Percentiles rank a stretch among this genome's conserved stretches.
phyloP scores from a whole-genome alignment of 2,329 filamentous ascomycete genomes.

The Hypomyces rosellus region DNA sequence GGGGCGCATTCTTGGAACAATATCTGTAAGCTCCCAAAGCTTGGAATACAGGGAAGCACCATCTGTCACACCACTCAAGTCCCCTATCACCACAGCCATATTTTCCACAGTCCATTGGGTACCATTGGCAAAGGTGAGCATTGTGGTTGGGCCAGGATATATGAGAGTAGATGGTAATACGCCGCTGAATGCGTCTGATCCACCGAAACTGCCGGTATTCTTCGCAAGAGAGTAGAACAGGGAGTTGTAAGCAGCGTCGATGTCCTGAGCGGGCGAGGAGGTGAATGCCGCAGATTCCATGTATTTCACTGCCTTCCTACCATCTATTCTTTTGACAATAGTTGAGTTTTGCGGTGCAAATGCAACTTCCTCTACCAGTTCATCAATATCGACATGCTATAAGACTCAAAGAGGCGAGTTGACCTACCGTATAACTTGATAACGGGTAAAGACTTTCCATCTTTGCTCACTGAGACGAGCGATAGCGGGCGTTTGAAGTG shows the following conservation, averaged over 20 bases:
- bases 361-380: slow-evolving; percentile 14
- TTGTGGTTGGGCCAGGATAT: slow-evolving; percentile 28
- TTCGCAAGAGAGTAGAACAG: slow-evolving; percentile 28
- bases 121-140: slow-evolving; percentile 32
- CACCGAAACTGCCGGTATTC: slow-evolving; percentile 11
- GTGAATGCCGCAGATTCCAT: slow-evolving; percentile 16
- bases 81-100: too few species aligned
- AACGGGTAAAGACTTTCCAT: slow-evolving; percentile 17
- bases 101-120: slow-evolving; percentile 10
- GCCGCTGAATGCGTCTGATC: slow-evolving; percentile 24
- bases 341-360: slow-evolving; percentile 17
- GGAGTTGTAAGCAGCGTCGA: slow-evolving; percentile 30
- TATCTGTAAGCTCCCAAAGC: too few species aligned
- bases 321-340: slow-evolving; percentile 22
- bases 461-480: slow-evolving; percentile 36
- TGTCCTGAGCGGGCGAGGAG: slow-evolving; percentile 19
- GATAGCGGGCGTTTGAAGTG: slow-evolving; percentile 17
- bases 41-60: too few species aligned
- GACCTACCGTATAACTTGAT: slow-evolving; percentile 18
- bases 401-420: not conserved
- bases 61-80: too few species aligned
- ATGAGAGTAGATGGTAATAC: slow-evolving; percentile 23
- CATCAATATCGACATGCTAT: not conserved
- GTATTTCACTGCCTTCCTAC: slow-evolving; percentile 17
- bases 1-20: too few species aligned